Percentiles rank a stretch among this genome's conserved stretches.
Conservation (phyloP, 768 basidiomycete genomes). For the Clitopilus passeckerianus region DNA sequence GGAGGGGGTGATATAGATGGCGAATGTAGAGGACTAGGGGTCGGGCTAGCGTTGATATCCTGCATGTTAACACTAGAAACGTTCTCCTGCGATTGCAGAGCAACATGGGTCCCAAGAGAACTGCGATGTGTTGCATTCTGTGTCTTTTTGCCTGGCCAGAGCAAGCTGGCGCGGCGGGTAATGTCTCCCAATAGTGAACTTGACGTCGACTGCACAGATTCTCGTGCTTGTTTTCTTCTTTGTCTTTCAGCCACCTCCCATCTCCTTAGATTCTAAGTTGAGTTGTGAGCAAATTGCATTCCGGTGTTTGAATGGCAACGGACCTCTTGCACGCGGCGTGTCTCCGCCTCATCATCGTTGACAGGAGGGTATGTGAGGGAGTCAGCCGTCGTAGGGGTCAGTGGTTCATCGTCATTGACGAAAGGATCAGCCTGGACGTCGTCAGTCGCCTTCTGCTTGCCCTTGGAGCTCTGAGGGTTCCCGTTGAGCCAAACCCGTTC, state of each 20-base stretch:
- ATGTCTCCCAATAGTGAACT: slow-evolving; percentile 54
- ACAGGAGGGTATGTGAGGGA: slow-evolving; percentile 56
- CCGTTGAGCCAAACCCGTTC: slow-evolving; percentile 25
- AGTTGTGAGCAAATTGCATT: slow-evolving; percentile 5
- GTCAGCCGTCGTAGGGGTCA: slow-evolving; percentile 10
- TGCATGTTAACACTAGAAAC: slow-evolving; percentile 53
- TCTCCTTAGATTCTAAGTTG: slow-evolving; percentile 57
- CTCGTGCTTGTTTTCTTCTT: slow-evolving; percentile 68
- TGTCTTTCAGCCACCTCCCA: slow-evolving; percentile 80
- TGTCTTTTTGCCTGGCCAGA: slow-evolving; percentile 44
- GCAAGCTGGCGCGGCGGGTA: slow-evolving; percentile 51
- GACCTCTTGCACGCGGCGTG: slow-evolving; percentile 71
- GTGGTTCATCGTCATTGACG: slow-evolving; percentile 21
- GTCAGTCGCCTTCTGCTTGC: slow-evolving; percentile 17
- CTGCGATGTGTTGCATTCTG: slow-evolving; percentile 21
- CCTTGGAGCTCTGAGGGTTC: slow-evolving; percentile 17
- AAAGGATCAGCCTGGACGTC: slow-evolving; percentile 17
- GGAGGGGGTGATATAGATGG: slow-evolving; percentile 29
- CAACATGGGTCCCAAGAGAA: slow-evolving; percentile 36
- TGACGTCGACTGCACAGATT: slow-evolving; percentile 29
- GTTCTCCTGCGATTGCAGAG: slow-evolving; percentile 46
- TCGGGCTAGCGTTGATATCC: slow-evolving; percentile 39
- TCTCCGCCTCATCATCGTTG: slow-evolving; percentile 62
- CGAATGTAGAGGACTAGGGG: slow-evolving; percentile 14
- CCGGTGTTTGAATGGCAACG: slow-evolving; percentile 7